Percentiles rank a stretch among this genome's conserved stretches.
Conservation (phyloP, 805 yeast species). For the Grigorovia jiainica region DNA sequence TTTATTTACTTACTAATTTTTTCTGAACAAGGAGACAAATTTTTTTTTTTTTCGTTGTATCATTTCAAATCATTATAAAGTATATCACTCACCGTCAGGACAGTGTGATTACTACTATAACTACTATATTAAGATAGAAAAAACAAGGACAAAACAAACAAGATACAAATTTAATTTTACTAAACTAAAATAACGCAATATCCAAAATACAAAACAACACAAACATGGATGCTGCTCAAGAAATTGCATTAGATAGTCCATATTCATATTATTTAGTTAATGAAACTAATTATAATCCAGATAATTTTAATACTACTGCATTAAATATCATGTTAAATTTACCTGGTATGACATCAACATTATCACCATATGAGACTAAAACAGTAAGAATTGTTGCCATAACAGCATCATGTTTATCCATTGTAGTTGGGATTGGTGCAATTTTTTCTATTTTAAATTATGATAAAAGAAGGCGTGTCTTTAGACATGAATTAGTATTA, state of each 20-base stretch:
- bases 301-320: conserved; percentile 21
- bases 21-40: too few relatives aligned
- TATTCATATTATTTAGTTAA: not conserved
- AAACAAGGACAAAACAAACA: too few relatives aligned
- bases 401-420: conserved; percentile 39
- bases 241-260: not conserved
- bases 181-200: too few relatives aligned
- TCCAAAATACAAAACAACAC: too few relatives aligned
- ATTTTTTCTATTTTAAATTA: conserved; percentile 53
- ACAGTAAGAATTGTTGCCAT: conserved; percentile 36
- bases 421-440: conserved; percentile 47
- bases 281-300: not conserved
- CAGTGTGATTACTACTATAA: too few relatives aligned
- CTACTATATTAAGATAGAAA: too few relatives aligned
- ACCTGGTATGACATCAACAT: conserved; percentile 28
- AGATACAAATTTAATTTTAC: too few relatives aligned
- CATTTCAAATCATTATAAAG: too few relatives aligned
- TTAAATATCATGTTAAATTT: conserved; percentile 25
- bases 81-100: too few relatives aligned
- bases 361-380: conserved; percentile 9
- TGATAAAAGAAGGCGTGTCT: conserved; percentile 52
- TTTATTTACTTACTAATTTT: too few relatives aligned
- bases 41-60: too few relatives aligned
- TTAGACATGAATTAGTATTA: conserved; percentile 62
- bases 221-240: not conserved